phyloP scores from a whole-genome alignment of 331 rosid genomes.

The Rosa hybrid region DNA sequence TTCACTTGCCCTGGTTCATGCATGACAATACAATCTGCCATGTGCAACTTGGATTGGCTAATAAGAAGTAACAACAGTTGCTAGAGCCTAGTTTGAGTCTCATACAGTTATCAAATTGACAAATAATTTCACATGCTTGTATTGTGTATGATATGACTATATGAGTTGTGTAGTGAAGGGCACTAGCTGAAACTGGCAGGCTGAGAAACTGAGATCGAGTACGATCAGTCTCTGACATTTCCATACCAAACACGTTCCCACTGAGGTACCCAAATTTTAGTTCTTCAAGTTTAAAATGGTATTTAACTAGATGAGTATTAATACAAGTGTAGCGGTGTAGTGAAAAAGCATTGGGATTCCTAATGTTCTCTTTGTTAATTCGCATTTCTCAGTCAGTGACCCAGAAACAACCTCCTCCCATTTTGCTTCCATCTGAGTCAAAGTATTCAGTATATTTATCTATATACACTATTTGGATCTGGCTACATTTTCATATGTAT shows the following conservation, averaged over 20 bases:
- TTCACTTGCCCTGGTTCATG: neutral
- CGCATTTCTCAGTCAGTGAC: neutral
- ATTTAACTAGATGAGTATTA: neutral
- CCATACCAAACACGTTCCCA: slow-evolving; percentile 18
- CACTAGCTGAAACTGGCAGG: neutral
- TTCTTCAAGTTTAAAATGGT: neutral
- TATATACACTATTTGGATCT: neutral
- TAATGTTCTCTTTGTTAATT: neutral
- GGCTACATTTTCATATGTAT: neutral
- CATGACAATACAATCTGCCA: neutral
- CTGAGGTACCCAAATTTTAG: neutral
- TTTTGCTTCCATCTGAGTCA: neutral
- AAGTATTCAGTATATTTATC: neutral
- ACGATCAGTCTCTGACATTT: slow-evolving; percentile 1
- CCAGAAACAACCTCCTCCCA: neutral
- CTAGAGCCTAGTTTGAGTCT: neutral
- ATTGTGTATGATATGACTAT: neutral
- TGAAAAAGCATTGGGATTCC: neutral
- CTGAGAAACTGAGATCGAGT: neutral
- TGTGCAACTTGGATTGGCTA: neutral
- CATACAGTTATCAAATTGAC: neutral
- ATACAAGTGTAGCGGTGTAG: neutral
- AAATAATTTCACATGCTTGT: neutral
- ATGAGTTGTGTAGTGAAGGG: neutral
- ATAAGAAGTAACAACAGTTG: too few relatives aligned